Evolutionary conservation across 2,329 filamentous ascomycete species (phyloP).

Genomic region (Alternaria sp.): DNA sequence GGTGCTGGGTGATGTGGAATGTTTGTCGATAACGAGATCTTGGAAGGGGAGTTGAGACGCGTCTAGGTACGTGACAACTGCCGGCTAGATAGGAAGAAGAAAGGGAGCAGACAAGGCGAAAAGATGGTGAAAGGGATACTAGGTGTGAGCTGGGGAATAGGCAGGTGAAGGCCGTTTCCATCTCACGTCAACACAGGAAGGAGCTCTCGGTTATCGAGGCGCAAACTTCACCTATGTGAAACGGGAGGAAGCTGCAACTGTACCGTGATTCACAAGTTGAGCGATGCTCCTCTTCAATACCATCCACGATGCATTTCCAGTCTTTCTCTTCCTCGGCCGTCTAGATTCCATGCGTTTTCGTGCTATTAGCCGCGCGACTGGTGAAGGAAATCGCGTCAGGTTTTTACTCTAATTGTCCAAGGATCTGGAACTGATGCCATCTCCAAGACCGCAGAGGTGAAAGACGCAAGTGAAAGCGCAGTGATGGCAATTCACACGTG

Average conservation of each 20-base stretch:
- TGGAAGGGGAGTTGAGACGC: not conserved
- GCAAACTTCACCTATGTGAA: not conserved
- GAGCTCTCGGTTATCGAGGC: not conserved
- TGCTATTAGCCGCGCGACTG: not conserved
- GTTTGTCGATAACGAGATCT: not conserved
- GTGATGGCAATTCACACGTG: not conserved
- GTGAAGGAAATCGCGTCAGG: not conserved
- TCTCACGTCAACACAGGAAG: not conserved
- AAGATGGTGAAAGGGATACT: not conserved
- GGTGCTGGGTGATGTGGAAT: not conserved
- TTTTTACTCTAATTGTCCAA: fast-evolving
- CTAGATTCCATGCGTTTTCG: not conserved
- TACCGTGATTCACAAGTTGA: not conserved
- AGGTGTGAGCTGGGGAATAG: not conserved
- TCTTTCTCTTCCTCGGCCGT: not conserved
- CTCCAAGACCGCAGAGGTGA: not conserved
- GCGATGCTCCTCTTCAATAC: not conserved
- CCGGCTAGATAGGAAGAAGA: not conserved
- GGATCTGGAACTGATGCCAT: not conserved
- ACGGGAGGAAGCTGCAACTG: not conserved
- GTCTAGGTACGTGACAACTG: not conserved
- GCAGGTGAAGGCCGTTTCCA: not conserved
- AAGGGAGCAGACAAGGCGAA: not conserved
- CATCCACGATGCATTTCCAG: not conserved
- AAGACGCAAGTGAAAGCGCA: not conserved